Conservation (phyloP, 331 rosid genomes). For the Rhamnella rubrinervis region DNA sequence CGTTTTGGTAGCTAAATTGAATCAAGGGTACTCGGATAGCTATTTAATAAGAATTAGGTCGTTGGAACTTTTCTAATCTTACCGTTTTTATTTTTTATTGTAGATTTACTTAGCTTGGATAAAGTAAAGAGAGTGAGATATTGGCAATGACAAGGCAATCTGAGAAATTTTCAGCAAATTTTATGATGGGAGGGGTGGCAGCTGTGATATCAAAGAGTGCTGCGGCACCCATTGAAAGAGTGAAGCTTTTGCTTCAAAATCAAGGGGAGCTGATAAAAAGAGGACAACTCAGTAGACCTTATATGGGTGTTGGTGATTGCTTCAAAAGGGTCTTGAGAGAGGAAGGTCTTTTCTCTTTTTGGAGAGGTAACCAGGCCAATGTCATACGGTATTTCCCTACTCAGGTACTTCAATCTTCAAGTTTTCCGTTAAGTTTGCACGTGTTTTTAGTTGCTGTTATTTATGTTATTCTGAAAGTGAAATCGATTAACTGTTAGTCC, state of each 20-base stretch:
- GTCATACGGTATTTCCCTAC: conserved; percentile 91
- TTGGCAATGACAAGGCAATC: conserved; percentile 46
- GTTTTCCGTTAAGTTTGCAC: background rate
- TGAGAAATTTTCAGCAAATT: conserved; percentile 74
- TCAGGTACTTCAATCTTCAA: conserved; percentile 49
- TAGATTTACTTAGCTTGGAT: background rate
- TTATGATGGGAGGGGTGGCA: conserved; percentile 80
- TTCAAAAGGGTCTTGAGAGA: conserved; percentile 67
- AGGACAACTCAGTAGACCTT: conserved; percentile 78
- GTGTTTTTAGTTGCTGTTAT: background rate
- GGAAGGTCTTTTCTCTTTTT: conserved; percentile 80
- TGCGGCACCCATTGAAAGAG: conserved; percentile 94
- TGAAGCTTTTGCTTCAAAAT: conserved; percentile 89
- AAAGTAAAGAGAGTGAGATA: conserved; percentile 7
- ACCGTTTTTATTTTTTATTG: background rate
- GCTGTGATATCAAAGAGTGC: conserved; percentile 69
- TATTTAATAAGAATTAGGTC: background rate
- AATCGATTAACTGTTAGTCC: background rate
- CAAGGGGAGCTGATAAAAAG: conserved; percentile 94
- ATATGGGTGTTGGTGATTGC: conserved; percentile 63
- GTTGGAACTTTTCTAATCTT: background rate
- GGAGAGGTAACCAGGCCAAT: conserved; percentile 95
- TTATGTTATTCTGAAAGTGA: background rate
- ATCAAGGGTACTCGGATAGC: background rate
- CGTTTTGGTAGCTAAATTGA: background rate